phyloP scores from a whole-genome alignment of 78 protist genomes.

The Planoprotostelium fungivorum region DNA sequence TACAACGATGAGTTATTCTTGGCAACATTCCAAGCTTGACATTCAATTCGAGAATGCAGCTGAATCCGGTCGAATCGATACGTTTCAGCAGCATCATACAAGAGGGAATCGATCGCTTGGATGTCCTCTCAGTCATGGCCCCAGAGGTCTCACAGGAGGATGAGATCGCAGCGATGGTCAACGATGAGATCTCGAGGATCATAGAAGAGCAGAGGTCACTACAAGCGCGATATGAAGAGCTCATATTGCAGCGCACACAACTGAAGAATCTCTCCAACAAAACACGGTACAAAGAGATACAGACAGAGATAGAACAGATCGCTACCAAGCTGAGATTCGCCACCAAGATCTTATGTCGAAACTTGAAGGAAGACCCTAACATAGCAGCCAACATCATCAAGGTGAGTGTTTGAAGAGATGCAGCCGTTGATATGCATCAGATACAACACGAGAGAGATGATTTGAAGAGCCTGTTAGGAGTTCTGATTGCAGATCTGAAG shows the following conservation, averaged over 20 bases:
- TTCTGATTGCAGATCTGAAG: neutral
- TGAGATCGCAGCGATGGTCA: neutral
- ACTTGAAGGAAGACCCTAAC: conserved; percentile 2
- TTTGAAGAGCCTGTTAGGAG: neutral
- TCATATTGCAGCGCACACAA: neutral
- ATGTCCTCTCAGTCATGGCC: neutral
- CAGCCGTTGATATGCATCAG: neutral
- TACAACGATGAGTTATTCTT: too few species aligned
- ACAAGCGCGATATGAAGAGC: neutral
- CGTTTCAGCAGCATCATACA: neutral
- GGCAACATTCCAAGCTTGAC: too few species aligned
- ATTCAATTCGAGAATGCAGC: too few species aligned
- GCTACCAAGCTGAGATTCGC: neutral
- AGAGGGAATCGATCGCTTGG: neutral
- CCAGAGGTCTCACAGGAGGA: conserved; percentile 3
- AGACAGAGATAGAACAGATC: neutral
- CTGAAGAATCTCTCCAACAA: conserved; percentile 1
- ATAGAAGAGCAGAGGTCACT: neutral
- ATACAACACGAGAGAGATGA: neutral
- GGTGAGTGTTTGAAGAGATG: neutral
- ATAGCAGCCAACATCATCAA: conserved; percentile 9
- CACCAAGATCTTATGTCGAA: neutral
- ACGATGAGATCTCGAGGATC: conserved; percentile 5
- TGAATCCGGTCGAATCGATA: neutral
- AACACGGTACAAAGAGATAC: neutral